Percentiles rank a stretch among this genome's conserved stretches.
phyloP scores from a whole-genome alignment of 2,329 filamentous ascomycete genomes.

The Paecilomyces variotii region DNA sequence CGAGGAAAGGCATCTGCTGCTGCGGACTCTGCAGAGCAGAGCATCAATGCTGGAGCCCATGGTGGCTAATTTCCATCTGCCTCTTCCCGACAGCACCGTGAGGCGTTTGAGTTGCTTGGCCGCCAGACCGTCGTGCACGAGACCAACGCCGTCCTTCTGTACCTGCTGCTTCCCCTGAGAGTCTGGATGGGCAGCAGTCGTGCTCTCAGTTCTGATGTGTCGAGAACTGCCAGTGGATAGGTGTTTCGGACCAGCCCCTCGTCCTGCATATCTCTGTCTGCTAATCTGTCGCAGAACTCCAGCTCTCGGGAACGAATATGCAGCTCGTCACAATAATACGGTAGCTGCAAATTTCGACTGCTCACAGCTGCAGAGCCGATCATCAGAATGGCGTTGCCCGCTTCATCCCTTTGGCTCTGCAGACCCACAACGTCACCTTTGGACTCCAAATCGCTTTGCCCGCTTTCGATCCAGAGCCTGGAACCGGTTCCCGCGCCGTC shows the following conservation, averaged over 20 bases:
- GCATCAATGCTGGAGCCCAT: background rate
- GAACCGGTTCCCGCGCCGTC: background rate
- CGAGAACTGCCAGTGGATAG: background rate
- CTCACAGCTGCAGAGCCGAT: background rate
- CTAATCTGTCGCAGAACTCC: background rate
- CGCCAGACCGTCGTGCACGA: conserved; percentile 39
- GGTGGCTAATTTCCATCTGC: background rate
- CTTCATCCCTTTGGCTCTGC: background rate
- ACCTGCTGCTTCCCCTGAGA: background rate
- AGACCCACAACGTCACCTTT: background rate
- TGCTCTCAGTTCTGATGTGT: background rate
- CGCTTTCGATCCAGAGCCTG: background rate
- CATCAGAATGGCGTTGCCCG: background rate
- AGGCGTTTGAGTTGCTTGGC: conserved; percentile 5
- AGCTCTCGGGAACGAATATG: background rate
- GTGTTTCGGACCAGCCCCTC: background rate
- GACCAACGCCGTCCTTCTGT: conserved; percentile 24
- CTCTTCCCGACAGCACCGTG: background rate
- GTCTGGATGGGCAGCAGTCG: background rate
- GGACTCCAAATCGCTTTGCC: background rate
- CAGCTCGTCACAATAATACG: background rate
- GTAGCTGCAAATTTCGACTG: background rate
- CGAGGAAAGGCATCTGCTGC: background rate
- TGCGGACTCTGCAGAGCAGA: background rate
- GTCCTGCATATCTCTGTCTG: background rate